Evolutionary conservation across 306 rosid genomes (phyloP), one percentile per base, ranked within the genome.

Genomic region (Chamaecrista fasciculata): DNA sequence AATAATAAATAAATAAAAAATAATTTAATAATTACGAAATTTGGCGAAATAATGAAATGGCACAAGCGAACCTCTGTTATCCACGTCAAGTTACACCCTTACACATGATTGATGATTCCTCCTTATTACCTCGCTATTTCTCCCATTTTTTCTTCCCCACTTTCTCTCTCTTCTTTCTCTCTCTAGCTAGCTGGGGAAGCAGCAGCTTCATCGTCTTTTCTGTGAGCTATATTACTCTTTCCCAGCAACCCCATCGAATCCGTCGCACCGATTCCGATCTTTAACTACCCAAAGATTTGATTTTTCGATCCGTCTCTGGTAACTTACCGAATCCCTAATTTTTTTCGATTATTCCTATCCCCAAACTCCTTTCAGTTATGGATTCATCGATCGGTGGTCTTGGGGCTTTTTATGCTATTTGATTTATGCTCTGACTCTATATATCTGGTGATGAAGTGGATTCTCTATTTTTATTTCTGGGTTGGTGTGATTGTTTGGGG

Each of bases 1-100:
- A n/a, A n/a, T n/a, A n/a, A n/a, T n/a, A n/a, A n/a, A 62, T 2
- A 44, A 3, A 9, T 68, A 11, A 21, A 5, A 23, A 55, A 7
- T 5, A 4, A 25, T 42, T 18, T 1, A n/a, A n/a, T n/a, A n/a
- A n/a, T n/a, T n/a, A n/a, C n/a, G n/a, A 25, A 25, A 2, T 16
- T 47, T 36, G 15, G 33, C 3, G 4, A 47, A 46, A 56, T 11
- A 24, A n/a, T 19, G 11, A 14, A 47, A 53, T 5, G 62, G 47
- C 31, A 24, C 40, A 10, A 77, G 75, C 65, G 62, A 82, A 73
- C 40, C 47, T 2, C 48, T 52, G 16, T 23, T 2, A 25, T 81
- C 85, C 92, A 84, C 78, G 84, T 86, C 71, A 78, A 66, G 63
- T 23, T 74, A 20, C 21, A 20, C 72, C 34, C 34, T 2, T 16